A percentile compares a stretch with the other conserved stretches of the same genome.
These are phyloP conservation scores for Albatrellus sp. DNA, from an alignment of 1,284 basidiomycete species.

Conservation along the genomic window DNA sequence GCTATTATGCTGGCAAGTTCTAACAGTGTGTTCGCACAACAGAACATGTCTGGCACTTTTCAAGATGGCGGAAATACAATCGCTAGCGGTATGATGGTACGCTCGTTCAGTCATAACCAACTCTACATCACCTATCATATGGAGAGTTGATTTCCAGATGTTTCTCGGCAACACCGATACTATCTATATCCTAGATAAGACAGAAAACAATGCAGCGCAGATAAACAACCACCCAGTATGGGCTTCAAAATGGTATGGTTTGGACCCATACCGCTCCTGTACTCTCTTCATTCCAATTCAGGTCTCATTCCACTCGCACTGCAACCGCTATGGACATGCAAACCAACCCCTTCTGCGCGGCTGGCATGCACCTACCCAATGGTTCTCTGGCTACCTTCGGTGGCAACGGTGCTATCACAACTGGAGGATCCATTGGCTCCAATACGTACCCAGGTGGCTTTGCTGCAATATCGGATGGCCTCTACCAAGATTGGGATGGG, in stretches of 20 bases:
- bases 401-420: constrained; percentile 54
- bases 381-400: constrained; percentile 31
- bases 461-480: constrained; percentile 42
- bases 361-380: constrained; percentile 42
- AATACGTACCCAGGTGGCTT: constrained; percentile 27
- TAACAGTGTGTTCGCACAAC: not conserved
- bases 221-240: constrained; percentile 32
- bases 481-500: constrained; percentile 57
- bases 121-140: not conserved
- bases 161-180: not conserved
- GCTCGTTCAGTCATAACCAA: not conserved
- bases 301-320: constrained; percentile 7
- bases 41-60: not conserved
- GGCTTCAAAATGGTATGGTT: constrained; percentile 22
- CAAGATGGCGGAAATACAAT: not conserved
- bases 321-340: constrained; percentile 55
- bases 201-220: constrained; percentile 36
- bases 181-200: constrained; percentile 14
- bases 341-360: constrained; percentile 78
- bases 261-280: not conserved
- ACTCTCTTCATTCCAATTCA: not conserved
- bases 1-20: not conserved
- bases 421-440: constrained; percentile 39
- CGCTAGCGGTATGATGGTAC: not conserved
- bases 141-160: not conserved